phyloP scores from a whole-genome alignment of 1,139 yeast species.

The Kodamaea alishanica region DNA sequence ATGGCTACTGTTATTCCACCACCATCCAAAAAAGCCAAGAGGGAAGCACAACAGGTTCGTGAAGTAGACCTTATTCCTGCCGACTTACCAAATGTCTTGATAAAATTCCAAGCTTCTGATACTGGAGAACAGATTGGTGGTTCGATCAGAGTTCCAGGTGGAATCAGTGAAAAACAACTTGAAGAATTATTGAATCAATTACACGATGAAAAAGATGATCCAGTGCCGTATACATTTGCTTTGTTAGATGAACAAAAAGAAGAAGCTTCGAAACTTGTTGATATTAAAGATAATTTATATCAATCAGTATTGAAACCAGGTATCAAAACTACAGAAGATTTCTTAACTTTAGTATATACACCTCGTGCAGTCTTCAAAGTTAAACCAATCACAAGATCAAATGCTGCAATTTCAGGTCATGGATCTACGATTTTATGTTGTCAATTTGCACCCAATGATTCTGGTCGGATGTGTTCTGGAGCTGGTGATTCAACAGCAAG shows the following conservation, averaged over 20 bases:
- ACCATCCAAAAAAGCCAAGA: slow-evolving; percentile 83
- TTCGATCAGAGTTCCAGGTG: slow-evolving; percentile 88
- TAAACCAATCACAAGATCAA: slow-evolving; percentile 83
- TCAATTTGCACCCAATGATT: slow-evolving; percentile 88
- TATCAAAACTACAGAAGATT: slow-evolving; percentile 87
- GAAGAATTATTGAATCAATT: slow-evolving; percentile 82
- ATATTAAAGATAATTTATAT: slow-evolving; percentile 74
- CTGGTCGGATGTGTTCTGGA: slow-evolving; percentile 87
- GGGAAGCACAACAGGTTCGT: slow-evolving; percentile 76
- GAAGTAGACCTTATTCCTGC: slow-evolving; percentile 72
- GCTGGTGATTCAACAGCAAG: slow-evolving; percentile 98
- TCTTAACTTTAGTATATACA: slow-evolving; percentile 82
- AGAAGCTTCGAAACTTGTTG: slow-evolving; percentile 48
- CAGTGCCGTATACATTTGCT: slow-evolving; percentile 87
- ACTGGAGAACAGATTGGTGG: slow-evolving; percentile 90
- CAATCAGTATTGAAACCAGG: slow-evolving; percentile 82
- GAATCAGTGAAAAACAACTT: slow-evolving; percentile 77
- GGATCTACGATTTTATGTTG: slow-evolving; percentile 90
- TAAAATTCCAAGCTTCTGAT: slow-evolving; percentile 89
- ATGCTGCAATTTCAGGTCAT: slow-evolving; percentile 93
- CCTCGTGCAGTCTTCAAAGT: slow-evolving; percentile 96
- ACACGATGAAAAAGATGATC: slow-evolving; percentile 66
- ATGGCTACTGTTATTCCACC: slow-evolving; percentile 98
- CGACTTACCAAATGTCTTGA: slow-evolving; percentile 81
- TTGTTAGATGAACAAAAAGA: slow-evolving; percentile 40